phyloP scores from a whole-genome alignment of 1,284 basidiomycete genomes.

The Exobasidium cylindrosporum region DNA sequence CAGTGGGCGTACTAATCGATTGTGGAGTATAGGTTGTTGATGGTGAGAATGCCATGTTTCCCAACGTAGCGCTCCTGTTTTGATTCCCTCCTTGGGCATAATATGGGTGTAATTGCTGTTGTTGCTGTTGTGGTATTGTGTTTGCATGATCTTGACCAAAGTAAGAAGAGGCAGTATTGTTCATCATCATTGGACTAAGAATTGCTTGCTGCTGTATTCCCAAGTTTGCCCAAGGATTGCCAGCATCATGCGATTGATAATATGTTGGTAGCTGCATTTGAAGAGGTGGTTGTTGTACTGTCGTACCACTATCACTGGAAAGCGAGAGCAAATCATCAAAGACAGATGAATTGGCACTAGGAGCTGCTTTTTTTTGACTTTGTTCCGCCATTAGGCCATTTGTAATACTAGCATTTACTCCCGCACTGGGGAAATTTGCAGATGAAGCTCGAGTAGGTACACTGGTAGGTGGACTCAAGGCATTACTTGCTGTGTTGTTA shows the following conservation, averaged over 20 bases:
- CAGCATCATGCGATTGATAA: conserved; percentile 6
- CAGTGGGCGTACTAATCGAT: not conserved
- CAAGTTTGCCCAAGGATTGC: conserved; percentile 28
- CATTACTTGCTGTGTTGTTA: not conserved
- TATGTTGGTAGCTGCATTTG: conserved; percentile 26
- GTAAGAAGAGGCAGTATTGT: conserved; percentile 11
- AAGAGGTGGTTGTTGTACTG: conserved; percentile 23
- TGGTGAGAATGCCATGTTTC: not conserved
- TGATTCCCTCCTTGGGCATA: not conserved
- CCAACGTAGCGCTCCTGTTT: not conserved
- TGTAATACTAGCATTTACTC: conserved; percentile 9
- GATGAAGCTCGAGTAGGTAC: conserved; percentile 4
- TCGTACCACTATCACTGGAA: conserved; percentile 17
- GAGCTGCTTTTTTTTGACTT: conserved; percentile 10
- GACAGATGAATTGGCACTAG: conserved; percentile 22
- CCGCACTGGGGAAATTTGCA: not conserved
- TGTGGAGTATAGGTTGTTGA: not conserved
- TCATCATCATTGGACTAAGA: conserved; percentile 13
- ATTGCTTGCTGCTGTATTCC: conserved; percentile 8
- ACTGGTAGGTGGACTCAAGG: not conserved
- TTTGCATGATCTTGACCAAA: conserved; percentile 15
- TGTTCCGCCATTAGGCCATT: conserved; percentile 6
- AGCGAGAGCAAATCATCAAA: conserved; percentile 32
- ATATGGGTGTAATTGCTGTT: conserved; percentile 22
- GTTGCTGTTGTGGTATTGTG: conserved; percentile 23